phyloP scores from a whole-genome alignment of 305 asterid species.

The Fraxinus ornus region DNA sequence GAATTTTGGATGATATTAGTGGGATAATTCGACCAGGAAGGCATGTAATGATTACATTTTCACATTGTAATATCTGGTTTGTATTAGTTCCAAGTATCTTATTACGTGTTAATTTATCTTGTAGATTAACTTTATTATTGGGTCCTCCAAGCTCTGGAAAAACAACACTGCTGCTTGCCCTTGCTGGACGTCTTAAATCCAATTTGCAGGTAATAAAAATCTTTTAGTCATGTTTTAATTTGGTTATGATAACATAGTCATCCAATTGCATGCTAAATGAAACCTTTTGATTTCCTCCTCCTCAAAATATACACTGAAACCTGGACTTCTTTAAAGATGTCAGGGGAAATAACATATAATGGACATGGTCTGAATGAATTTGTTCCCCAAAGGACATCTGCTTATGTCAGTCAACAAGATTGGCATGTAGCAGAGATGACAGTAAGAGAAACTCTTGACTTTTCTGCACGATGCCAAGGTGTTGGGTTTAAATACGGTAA shows the following conservation, averaged over 20 bases:
- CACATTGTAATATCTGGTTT: conserved; percentile 14
- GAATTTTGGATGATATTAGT: conserved; percentile 76
- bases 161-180: conserved; percentile 81
- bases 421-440: conserved; percentile 95
- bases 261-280: conserved; percentile 6
- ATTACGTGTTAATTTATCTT: conserved; percentile 26
- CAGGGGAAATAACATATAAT: conserved; percentile 86
- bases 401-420: conserved; percentile 91
- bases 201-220: conserved; percentile 72
- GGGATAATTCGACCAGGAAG: conserved; percentile 97
- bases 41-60: conserved; percentile 38
- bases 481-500: conserved; percentile 89
- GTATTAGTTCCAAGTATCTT: conserved; percentile 29
- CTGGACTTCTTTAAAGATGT: conserved; percentile 56
- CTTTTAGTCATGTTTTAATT: conserved; percentile 3
- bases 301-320: conserved; percentile 29
- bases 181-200: conserved; percentile 83
- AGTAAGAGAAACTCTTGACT: conserved; percentile 87
- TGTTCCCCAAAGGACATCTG: conserved; percentile 87
- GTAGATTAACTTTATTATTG: conserved; percentile 77
- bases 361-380: conserved; percentile 86
- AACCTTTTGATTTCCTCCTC: conserved; percentile 13
- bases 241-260: conserved; percentile 5
- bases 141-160: conserved; percentile 99
- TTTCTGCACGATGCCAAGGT: conserved; percentile 90